Base-by-base conservation (phyloP, 2,329 filamentous ascomycete genomes). In the Emergomyces pasteurianus region DNA sequence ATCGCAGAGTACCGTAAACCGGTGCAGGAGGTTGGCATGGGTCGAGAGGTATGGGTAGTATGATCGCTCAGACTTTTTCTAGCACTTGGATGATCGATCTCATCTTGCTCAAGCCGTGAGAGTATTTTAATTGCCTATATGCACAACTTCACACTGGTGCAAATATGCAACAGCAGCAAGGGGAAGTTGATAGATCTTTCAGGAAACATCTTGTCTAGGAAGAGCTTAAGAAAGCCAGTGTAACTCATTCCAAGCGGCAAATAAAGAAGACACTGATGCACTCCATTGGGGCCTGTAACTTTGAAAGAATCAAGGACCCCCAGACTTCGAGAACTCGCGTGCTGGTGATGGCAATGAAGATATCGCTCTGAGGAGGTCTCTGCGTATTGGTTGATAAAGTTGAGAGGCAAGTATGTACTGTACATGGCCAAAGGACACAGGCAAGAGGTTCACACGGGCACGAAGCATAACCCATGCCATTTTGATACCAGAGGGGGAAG, bases 241-340 rank as follows among this genome's bases (percentile, higher is more conserved):
- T 43, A 60, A 43, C 55, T 66, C 64, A 59, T 65, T 42, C 59
- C 59, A 31, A 67, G 63, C n/a, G 65, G 66, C 46, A 59, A 54
- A 42, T 67, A 69, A 31, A 70, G 58, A 12, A 70, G 63, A 56
- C 68, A 69, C 55, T 46, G 57, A 53, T 69, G 66, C 42, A 38
- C 10, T 14, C 66, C 64, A 31, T 58, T 31, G 6, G 64, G 64
- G n/a, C 65, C 63, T 26, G 62, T 58, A 50, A 72, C 60, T n/a
- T 66, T 50, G 61, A 72, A 72, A 16, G 62, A 56, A 58, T 70
- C 67, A 28, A 65, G 62, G 16, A 68, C 36, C 5, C 38, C 28
- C 28, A 53, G 54, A 42, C 26, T 31, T 40, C n/a, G 54, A 9
- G 18, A 57, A 57, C 36, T 56, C 31, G 31, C 53, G 53, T 42